These are phyloP conservation scores for Dillenia turbinata DNA, from an alignment of 164 flowering plant species.

Conservation along the genomic window DNA sequence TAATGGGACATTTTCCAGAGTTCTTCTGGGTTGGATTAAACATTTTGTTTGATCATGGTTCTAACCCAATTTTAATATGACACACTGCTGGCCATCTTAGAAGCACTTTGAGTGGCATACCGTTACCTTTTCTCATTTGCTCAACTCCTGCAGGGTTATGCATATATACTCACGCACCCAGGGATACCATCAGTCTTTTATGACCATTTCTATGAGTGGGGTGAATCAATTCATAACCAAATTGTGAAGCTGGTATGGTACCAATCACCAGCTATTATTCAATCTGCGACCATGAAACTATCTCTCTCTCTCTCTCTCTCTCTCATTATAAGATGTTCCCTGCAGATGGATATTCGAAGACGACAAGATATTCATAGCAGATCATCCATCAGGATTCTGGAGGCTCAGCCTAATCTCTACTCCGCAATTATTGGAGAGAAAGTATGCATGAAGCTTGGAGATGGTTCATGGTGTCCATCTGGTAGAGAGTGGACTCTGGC, in stretches of 20 bases:
- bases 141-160: constrained; percentile 62
- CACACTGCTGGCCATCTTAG: too few species aligned
- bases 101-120: too few species aligned
- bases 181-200: constrained; percentile 86
- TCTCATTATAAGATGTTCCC: background rate
- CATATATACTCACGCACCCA: constrained; percentile 90
- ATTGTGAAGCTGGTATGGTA: constrained; percentile 80
- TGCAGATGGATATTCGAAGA: constrained; percentile 70
- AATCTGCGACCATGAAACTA: too few species aligned
- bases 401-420: constrained; percentile 75
- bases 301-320: background rate
- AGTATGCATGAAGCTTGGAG: constrained; percentile 85
- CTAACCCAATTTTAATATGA: too few species aligned
- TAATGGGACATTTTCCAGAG: too few species aligned
- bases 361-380: constrained; percentile 63
- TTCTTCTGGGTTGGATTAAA: too few species aligned
- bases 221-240: constrained; percentile 60
- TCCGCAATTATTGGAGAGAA: constrained; percentile 73
- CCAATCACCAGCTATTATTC: background rate
- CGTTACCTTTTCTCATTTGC: too few species aligned
- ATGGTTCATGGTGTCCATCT: constrained; percentile 82
- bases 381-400: constrained; percentile 60
- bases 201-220: constrained; percentile 92
- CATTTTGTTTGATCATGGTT: too few species aligned
- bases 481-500: constrained; percentile 84